A percentile compares a stretch with the other conserved stretches of the same genome.
phyloP scores from a whole-genome alignment of 2,329 filamentous ascomycete genomes.

The Endothia cerciana region DNA sequence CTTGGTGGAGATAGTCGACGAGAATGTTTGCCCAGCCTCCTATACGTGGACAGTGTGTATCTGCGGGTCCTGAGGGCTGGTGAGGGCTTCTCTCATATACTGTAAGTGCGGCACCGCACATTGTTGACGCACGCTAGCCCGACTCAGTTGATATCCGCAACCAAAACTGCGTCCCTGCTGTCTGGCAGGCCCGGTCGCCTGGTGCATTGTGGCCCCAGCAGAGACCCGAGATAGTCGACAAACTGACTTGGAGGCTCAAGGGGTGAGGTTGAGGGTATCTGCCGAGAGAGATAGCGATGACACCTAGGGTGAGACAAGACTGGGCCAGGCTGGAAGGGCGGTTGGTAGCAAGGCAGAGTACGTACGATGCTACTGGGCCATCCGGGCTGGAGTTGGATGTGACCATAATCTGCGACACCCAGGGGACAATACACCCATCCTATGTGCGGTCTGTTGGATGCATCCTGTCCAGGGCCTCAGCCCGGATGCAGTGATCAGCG shows the following conservation, averaged over 20 bases:
- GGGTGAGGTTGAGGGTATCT: background rate
- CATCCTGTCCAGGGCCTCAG: background rate
- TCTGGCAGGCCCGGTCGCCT: background rate
- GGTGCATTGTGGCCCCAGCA: background rate
- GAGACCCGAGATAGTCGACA: background rate
- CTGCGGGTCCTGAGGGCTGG: too few relatives aligned
- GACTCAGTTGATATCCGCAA: background rate
- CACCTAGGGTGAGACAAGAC: background rate
- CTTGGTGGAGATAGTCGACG: background rate
- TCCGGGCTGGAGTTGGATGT: background rate
- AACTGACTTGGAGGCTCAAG: background rate
- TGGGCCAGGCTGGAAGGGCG: background rate
- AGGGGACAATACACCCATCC: background rate
- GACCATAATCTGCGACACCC: background rate
- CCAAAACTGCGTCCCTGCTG: background rate
- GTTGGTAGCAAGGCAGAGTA: too few relatives aligned
- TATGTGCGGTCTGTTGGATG: slow-evolving; percentile 2
- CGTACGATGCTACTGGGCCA: background rate
- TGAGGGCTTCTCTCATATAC: too few relatives aligned
- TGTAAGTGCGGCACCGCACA: background rate
- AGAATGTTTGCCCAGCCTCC: background rate
- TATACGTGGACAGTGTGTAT: too few relatives aligned
- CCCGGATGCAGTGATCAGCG: background rate
- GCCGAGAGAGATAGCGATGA: slow-evolving; percentile 5
- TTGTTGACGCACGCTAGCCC: background rate